phyloP scores from a whole-genome alignment of 306 rosid genomes.

The Castanea mollissima region DNA sequence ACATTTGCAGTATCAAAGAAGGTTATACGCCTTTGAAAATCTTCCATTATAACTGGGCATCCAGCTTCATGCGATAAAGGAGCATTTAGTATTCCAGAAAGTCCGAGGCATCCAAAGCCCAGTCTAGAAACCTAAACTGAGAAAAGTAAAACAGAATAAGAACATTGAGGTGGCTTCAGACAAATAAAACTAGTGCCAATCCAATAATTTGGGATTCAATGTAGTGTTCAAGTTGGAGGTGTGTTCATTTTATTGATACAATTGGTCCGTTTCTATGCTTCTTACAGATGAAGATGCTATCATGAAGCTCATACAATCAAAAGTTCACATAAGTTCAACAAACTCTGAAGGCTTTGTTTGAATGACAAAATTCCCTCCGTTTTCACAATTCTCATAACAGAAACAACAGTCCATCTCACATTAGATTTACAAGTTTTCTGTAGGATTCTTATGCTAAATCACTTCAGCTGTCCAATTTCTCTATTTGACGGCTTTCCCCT shows the following conservation, averaged over 20 bases:
- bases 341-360: too few species aligned
- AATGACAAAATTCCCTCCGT: too few species aligned
- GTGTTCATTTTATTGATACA: not conserved
- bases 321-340: too few species aligned
- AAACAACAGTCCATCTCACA: too few species aligned
- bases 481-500: too few species aligned
- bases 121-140: conserved; percentile 66
- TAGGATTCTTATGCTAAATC: too few species aligned
- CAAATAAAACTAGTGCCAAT: not conserved
- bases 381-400: too few species aligned
- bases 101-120: conserved; percentile 82
- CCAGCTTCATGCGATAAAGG: conserved; percentile 73
- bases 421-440: too few species aligned
- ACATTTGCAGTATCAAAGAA: conserved; percentile 68
- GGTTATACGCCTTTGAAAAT: conserved; percentile 56
- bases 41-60: conserved; percentile 56
- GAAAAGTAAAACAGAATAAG: not conserved
- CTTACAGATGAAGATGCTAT: not conserved
- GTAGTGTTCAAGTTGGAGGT: not conserved
- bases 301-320: too few species aligned
- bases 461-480: too few species aligned
- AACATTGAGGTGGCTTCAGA: not conserved
- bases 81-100: conserved; percentile 59
- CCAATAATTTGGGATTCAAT: not conserved
- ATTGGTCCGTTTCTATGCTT: not conserved